These are phyloP conservation scores for Pulveroboletus sp. DNA, from an alignment of 768 basidiomycete genomes.

Conservation along the genomic window DNA sequence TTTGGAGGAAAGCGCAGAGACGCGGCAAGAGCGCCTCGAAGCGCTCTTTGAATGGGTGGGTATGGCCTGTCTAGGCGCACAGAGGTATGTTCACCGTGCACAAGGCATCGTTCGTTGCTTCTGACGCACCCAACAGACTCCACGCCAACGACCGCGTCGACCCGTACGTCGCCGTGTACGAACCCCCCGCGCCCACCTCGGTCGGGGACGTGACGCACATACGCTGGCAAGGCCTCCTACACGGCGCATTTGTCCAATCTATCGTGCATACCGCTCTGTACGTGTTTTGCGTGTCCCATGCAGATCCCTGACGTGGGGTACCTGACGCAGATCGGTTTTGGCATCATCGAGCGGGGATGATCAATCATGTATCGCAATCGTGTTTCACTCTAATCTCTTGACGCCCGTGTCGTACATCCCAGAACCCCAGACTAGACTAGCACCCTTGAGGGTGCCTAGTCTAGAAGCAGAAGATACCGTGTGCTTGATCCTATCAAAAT, in stretches of 20 bases:
- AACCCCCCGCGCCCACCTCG: conserved; percentile 43
- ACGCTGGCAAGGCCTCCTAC: conserved; percentile 60
- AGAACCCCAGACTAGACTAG: conserved; percentile 18
- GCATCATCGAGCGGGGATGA: conserved; percentile 9
- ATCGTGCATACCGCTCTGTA: conserved; percentile 46
- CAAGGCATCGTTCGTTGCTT: too few species aligned
- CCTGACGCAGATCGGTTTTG: conserved; percentile 6
- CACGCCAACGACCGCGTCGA: conserved; percentile 62
- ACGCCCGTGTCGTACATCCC: conserved; percentile 54
- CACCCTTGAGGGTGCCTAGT: conserved; percentile 42
- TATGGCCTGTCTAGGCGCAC: conserved; percentile 63
- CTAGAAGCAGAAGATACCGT: conserved; percentile 54
- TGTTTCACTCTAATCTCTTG: conserved; percentile 39
- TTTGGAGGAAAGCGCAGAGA: conserved; percentile 39
- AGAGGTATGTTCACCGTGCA: conserved; percentile 44
- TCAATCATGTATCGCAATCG: conserved; percentile 15
- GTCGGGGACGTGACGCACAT: conserved; percentile 51
- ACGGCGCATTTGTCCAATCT: conserved; percentile 48
- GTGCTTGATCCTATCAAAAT: conserved; percentile 38
- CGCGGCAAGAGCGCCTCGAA: conserved; percentile 46
- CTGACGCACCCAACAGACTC: conserved; percentile 40
- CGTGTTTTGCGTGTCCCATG: background rate
- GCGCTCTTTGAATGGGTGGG: conserved; percentile 72
- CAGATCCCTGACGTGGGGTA: background rate
- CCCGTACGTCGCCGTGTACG: conserved; percentile 68